Percentiles rank a stretch among this genome's conserved stretches.
These are phyloP conservation scores for Moesziomyces globuligerus DNA, from an alignment of 1,284 basidiomycete species.

Conservation along the genomic window DNA sequence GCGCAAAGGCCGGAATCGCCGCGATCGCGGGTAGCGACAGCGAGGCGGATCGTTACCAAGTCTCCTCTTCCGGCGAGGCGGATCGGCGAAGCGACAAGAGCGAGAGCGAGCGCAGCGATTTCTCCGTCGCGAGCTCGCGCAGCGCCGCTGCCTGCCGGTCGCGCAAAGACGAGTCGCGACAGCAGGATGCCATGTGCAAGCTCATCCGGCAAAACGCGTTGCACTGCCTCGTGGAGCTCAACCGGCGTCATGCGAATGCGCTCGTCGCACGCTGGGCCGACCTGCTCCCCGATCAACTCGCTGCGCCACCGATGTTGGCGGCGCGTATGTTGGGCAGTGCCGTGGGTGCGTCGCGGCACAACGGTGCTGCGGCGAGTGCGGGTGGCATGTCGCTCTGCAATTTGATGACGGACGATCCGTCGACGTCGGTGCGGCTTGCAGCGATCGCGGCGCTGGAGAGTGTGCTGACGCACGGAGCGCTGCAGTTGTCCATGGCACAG, in stretches of 20 bases:
- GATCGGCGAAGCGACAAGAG: conserved; percentile 39
- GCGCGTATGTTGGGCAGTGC: background rate
- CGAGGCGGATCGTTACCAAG: background rate
- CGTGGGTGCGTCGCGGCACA: background rate
- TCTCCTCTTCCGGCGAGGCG: conserved; percentile 20
- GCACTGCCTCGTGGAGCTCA: conserved; percentile 32
- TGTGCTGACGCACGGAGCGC: conserved; percentile 21
- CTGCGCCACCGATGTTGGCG: background rate
- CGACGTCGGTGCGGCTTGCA: conserved; percentile 27
- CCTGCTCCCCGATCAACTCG: conserved; percentile 25
- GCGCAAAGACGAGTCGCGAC: conserved; percentile 25
- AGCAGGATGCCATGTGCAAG: conserved; percentile 17
- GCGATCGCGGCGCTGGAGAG: conserved; percentile 21
- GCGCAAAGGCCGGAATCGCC: background rate
- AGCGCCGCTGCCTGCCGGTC: conserved; percentile 1
- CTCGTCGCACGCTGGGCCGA: conserved; percentile 22
- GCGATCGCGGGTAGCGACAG: background rate
- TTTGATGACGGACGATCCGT: conserved; percentile 16
- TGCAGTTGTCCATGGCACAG: conserved; percentile 34
- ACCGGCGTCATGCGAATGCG: conserved; percentile 11
- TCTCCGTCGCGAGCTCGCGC: conserved; percentile 12
- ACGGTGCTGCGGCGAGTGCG: background rate
- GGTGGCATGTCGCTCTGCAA: conserved; percentile 25
- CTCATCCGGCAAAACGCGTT: conserved; percentile 36
- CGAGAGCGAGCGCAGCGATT: conserved; percentile 38